Percentiles rank a stretch among this genome's conserved stretches.
These are phyloP conservation scores for Harrya chromipes DNA, from an alignment of 768 basidiomycete genomes.

Conservation along the genomic window DNA sequence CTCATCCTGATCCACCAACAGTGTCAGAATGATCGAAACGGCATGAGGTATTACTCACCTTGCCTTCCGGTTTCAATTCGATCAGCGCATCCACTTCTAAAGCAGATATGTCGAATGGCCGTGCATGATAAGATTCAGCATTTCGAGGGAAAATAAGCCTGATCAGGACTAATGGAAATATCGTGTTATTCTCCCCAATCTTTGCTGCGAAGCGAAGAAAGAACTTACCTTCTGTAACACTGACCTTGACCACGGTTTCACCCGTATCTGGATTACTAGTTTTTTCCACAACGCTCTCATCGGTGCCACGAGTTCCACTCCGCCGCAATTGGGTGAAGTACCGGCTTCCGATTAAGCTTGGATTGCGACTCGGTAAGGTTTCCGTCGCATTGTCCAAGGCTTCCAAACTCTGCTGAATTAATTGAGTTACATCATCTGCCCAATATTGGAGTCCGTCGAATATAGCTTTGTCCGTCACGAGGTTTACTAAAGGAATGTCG, in stretches of 20 bases:
- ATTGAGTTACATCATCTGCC: conserved; percentile 82
- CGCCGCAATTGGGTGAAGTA: conserved; percentile 54
- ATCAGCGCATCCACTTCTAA: conserved; percentile 62
- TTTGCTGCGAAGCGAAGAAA: not conserved
- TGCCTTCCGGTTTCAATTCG: conserved; percentile 69
- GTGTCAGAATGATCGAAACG: conserved; percentile 2
- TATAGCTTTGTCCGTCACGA: conserved; percentile 56
- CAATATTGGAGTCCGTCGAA: conserved; percentile 84
- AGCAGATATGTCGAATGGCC: conserved; percentile 55
- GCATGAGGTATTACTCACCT: conserved; percentile 40
- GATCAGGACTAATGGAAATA: conserved; percentile 32
- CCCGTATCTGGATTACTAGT: conserved; percentile 23
- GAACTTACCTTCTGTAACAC: conserved; percentile 41
- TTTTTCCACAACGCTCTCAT: conserved; percentile 36
- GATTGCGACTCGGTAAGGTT: conserved; percentile 44
- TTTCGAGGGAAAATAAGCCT: conserved; percentile 51
- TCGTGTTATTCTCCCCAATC: not conserved
- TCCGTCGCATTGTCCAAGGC: conserved; percentile 25
- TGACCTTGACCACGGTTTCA: conserved; percentile 50
- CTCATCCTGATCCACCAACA: conserved; percentile 51
- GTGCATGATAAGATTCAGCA: conserved; percentile 24
- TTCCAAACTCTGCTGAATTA: conserved; percentile 46
- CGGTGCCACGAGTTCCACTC: conserved; percentile 39
- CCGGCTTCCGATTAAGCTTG: conserved; percentile 75
- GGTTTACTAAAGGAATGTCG: conserved; percentile 61